Percentiles rank a stretch among this genome's conserved stretches.
These are phyloP conservation scores for Pythium biforme DNA, from an alignment of 352 stramenopile genomes.

Conservation along the genomic window DNA sequence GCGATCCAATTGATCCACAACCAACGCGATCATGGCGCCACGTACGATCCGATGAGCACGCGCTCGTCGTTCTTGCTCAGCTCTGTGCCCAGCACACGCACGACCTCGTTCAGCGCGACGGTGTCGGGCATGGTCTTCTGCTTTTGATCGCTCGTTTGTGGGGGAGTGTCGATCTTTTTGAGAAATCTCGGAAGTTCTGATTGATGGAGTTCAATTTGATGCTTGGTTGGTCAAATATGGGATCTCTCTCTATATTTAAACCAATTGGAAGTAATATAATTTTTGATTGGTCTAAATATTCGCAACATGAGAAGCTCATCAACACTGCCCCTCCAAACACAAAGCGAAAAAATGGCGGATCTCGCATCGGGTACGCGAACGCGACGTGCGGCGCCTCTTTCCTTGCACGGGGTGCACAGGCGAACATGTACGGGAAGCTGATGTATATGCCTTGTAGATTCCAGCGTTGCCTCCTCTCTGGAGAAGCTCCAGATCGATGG, in stretches of 20 bases:
- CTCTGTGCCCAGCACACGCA: constrained; percentile 62
- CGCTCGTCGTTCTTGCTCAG: constrained; percentile 48
- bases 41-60: constrained; percentile 59
- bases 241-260: neutral
- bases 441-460: constrained; percentile 9
- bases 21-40: neutral
- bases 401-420: too few relatives aligned
- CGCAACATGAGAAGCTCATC: constrained; percentile 2
- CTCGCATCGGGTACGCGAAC: constrained; percentile 4
- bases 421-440: neutral
- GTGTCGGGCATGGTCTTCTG: constrained; percentile 11
- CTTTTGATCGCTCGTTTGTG: neutral
- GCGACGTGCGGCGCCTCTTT: neutral
- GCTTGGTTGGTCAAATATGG: constrained; percentile 19
- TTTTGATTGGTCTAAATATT: constrained; percentile 16
- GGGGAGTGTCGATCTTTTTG: neutral
- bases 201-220: constrained; percentile 16
- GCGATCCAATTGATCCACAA: neutral
- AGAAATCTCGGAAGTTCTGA: neutral
- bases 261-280: constrained; percentile 1
- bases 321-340: neutral
- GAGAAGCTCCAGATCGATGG: constrained; percentile 22
- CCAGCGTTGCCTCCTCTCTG: constrained; percentile 4
- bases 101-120: constrained; percentile 55
- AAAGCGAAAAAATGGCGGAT: constrained; percentile 13